Conservation (phyloP, 208 protist species). For the Trichomonas tenax region DNA sequence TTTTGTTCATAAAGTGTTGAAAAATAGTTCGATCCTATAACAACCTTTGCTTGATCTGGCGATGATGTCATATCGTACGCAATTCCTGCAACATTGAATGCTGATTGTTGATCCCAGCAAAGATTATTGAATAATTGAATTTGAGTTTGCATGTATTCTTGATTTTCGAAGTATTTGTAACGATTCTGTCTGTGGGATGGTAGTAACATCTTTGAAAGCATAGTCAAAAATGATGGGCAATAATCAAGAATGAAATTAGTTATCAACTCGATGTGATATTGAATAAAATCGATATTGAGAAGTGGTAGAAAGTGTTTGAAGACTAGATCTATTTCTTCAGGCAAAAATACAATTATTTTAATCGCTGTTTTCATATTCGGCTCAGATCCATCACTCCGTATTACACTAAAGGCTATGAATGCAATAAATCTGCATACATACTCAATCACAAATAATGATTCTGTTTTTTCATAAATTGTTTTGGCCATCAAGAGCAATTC, state of each 20-base stretch:
- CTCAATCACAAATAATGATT: background rate
- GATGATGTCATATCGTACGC: background rate
- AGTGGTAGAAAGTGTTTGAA: background rate
- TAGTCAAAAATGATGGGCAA: background rate
- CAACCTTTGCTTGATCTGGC: background rate
- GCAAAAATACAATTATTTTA: background rate
- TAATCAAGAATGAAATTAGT: background rate
- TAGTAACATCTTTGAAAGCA: background rate
- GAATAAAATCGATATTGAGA: background rate
- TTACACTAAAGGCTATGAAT: background rate
- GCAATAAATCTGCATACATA: background rate
- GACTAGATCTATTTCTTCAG: background rate
- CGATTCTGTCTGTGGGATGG: background rate
- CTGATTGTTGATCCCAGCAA: background rate
- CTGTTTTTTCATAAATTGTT: background rate
- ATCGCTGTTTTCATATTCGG: background rate
- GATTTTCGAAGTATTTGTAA: background rate
- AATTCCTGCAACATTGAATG: background rate
- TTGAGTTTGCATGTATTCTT: background rate
- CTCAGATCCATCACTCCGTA: background rate
- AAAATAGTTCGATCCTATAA: background rate
- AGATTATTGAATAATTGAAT: background rate
- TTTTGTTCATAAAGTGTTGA: background rate
- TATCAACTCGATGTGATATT: background rate
- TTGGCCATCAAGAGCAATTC: background rate